These are phyloP conservation scores for Coriolopsis trogii DNA, from an alignment of 1,284 basidiomycete species.

Conservation along the genomic window DNA sequence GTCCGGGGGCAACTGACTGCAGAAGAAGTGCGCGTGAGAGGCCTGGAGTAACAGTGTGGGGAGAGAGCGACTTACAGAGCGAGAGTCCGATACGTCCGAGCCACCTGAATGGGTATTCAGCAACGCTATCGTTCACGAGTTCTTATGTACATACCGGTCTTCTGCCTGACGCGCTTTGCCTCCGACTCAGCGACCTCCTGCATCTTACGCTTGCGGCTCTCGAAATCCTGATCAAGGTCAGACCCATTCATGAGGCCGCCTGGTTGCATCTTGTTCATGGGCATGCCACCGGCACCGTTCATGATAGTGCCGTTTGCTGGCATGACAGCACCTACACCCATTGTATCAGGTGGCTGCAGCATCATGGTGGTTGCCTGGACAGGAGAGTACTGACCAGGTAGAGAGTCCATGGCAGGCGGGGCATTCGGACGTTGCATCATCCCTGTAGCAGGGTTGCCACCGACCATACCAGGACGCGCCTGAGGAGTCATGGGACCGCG, in stretches of 20 bases:
- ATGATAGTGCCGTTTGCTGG: conserved; percentile 13
- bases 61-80: conserved; percentile 26
- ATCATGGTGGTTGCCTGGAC: conserved; percentile 15
- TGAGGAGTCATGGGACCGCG: conserved; percentile 24
- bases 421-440: conserved; percentile 18
- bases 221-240: conserved; percentile 46
- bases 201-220: conserved; percentile 69
- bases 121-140: neutral
- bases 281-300: conserved; percentile 14
- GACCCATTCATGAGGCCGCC: conserved; percentile 21
- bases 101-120: conserved; percentile 18
- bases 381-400: conserved; percentile 22
- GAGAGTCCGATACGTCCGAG: conserved; percentile 32
- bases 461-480: conserved; percentile 18
- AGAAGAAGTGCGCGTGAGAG: neutral
- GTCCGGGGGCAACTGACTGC: conserved; percentile 26
- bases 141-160: conserved; percentile 54
- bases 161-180: conserved; percentile 67
- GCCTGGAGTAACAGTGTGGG: neutral
- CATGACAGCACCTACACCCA: conserved; percentile 17
- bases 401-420: conserved; percentile 11
- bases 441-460: conserved; percentile 10
- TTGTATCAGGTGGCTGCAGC: conserved; percentile 14
- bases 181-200: conserved; percentile 63
- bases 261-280: conserved; percentile 11